Conservation (phyloP, 768 basidiomycete genomes). For the Hygrophorus russula region DNA sequence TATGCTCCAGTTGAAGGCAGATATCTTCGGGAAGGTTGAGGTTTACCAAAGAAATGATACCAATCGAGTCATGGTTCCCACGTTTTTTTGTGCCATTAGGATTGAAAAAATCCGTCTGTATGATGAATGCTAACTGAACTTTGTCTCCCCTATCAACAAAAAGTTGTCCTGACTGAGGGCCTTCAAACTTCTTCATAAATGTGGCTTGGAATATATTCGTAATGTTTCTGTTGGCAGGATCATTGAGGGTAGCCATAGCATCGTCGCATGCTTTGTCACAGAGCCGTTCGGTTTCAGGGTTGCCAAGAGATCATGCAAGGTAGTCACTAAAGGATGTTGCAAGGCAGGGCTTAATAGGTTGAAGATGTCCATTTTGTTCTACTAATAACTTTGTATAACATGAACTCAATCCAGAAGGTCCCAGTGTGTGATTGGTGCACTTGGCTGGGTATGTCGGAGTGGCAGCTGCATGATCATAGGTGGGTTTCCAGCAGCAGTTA, state of each 20-base stretch:
- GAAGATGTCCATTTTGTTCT: no score
- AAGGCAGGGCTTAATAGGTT: conserved; percentile 12
- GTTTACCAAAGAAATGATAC: conserved; percentile 18
- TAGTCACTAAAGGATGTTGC: conserved; percentile 13
- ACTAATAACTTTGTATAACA: no score
- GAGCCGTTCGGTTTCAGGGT: conserved; percentile 8
- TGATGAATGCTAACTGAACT: conserved; percentile 13
- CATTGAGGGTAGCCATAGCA: conserved; percentile 7
- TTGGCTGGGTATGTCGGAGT: conserved; percentile 5
- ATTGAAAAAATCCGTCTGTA: conserved; percentile 21
- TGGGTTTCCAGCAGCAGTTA: conserved; percentile 7
- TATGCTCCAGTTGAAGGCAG: conserved; percentile 18
- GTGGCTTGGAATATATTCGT: conserved; percentile 15
- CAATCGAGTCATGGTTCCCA: conserved; percentile 13
- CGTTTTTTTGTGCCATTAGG: conserved; percentile 12
- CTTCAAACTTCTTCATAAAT: conserved; percentile 18
- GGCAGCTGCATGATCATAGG: background rate
- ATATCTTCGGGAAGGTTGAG: conserved; percentile 20
- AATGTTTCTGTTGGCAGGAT: conserved; percentile 6
- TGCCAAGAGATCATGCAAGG: conserved; percentile 10
- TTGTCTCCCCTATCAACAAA: conserved; percentile 14
- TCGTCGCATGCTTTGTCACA: conserved; percentile 11
- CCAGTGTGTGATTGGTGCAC: conserved; percentile 5
- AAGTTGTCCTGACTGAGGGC: conserved; percentile 10
- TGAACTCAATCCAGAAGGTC: background rate